Base-by-base conservation (phyloP, 1,284 basidiomycete species). In the Boletellus deceptivus region DNA sequence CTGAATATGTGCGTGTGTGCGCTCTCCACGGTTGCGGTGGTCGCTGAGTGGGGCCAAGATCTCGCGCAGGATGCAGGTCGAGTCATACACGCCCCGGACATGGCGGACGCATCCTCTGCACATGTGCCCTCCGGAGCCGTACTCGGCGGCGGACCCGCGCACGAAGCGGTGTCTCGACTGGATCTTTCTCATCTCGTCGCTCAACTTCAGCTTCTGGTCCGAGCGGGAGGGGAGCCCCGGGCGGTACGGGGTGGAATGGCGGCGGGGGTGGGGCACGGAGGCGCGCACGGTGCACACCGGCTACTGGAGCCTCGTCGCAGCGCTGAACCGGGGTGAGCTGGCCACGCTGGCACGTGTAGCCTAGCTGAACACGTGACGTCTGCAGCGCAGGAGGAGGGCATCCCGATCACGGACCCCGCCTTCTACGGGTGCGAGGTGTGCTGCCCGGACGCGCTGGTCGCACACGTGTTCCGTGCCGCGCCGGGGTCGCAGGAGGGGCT, bases 191-290 rank as follows among this genome's bases (percentile, higher is more conserved):
- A 83, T 93, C 33, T 89, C 89, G 0, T 76, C 85, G 2, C 76
- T 92, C 43, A 93, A 93, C 67, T 93, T 93, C 68, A 87, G 83
- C 57, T 93, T 93, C 63, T 93, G 90, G 90, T 91, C 89, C 1
- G 80, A 86, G 55, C 74, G 71, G 39, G 81, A 84, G 50, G 80
- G 79, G 0, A 65, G 60, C 9, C 56, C 68, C 3, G 78, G 79
- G 40, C 75, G 86, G 20, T 93, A 83, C 61, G 88, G 84, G 9
- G 81, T 92, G 2, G 76, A 83, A 56, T 93, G 89, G 89, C 75
- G 79, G 39, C 67, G 74, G n/a, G 77, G 81, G 2, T 90, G 89
- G 89, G 64, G 67, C n/a, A 70, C 70, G 11, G 65, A 75, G 33
- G 66, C 69, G 31, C 73, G 56, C 38, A 74, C 69, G 38, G 70